Conservation (phyloP, 257 asterid species). For the Solanum corneliomulleri region DNA sequence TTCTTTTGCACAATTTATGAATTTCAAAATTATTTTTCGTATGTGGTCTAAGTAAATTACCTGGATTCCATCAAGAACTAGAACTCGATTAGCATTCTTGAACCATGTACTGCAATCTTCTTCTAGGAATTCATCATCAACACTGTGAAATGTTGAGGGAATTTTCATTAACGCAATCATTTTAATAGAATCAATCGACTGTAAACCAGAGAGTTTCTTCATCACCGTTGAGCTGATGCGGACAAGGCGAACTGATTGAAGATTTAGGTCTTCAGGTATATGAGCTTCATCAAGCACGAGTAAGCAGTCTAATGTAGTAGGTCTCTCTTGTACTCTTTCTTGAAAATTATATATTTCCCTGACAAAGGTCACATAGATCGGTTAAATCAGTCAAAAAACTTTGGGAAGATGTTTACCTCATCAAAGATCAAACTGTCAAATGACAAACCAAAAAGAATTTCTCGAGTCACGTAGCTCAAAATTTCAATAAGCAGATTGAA, state of each 20-base stretch:
- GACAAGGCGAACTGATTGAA: conserved; percentile 18
- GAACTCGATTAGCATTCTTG: conserved; percentile 51
- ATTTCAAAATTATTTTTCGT: neutral
- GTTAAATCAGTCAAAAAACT: neutral
- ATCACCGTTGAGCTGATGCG: conserved; percentile 58
- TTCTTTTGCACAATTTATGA: neutral
- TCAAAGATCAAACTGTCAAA: neutral
- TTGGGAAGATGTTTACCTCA: neutral
- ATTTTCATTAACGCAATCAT: conserved; percentile 65
- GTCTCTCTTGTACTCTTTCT: conserved; percentile 18
- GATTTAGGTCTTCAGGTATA: conserved; percentile 47
- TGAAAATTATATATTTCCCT: conserved; percentile 63
- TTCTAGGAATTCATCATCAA: conserved; percentile 15
- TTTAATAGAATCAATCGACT: conserved; percentile 63
- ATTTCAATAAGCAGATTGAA: neutral
- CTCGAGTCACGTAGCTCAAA: neutral
- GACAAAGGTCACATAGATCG: conserved; percentile 9
- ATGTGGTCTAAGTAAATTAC: conserved; percentile 10
- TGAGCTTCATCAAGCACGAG: conserved; percentile 47
- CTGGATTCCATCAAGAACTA: conserved; percentile 94
- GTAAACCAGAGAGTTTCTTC: conserved; percentile 74
- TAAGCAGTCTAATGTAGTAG: conserved; percentile 50
- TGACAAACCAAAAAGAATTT: neutral
- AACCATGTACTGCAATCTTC: conserved; percentile 37
- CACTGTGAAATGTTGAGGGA: conserved; percentile 52